Conservation (phyloP, 176 grass and related monocot species). For the Bromus sterilis region DNA sequence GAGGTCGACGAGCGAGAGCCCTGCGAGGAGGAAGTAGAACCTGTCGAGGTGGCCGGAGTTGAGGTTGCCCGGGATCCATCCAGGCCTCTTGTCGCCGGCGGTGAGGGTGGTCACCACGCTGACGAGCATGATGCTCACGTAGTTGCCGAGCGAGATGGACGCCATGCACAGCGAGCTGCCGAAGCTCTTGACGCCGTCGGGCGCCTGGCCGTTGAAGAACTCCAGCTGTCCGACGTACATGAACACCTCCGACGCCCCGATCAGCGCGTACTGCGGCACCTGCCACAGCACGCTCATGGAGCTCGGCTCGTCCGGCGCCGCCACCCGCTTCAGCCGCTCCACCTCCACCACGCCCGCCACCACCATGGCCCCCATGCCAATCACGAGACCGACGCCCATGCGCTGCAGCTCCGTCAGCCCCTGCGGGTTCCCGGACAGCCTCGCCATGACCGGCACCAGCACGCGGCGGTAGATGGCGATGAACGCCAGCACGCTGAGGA, state of each 20-base stretch:
- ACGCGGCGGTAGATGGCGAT: constrained; percentile 55
- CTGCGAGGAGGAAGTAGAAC: constrained; percentile 84
- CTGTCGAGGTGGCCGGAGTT: constrained; percentile 79
- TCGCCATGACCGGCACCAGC: constrained; percentile 36
- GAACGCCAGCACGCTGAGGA: constrained; percentile 63
- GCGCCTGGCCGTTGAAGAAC: constrained; percentile 81
- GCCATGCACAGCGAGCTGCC: constrained; percentile 87
- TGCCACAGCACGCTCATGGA: constrained; percentile 71
- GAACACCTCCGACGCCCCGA: constrained; percentile 82
- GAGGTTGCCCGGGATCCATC: constrained; percentile 76
- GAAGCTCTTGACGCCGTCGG: constrained; percentile 87
- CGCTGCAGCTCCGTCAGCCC: constrained; percentile 77
- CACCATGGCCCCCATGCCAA: constrained; percentile 69
- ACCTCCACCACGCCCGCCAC: constrained; percentile 59
- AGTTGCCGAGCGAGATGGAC: constrained; percentile 87
- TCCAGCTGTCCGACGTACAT: constrained; percentile 91
- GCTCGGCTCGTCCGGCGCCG: constrained; percentile 24
- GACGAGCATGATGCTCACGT: constrained; percentile 82
- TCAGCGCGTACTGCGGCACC: constrained; percentile 71
- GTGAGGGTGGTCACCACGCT: constrained; percentile 53
- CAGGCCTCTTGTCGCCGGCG: constrained; percentile 20
- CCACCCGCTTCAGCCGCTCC: constrained; percentile 43
- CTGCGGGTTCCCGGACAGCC: constrained; percentile 45
- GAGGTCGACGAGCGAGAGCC: constrained; percentile 55
- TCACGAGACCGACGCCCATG: constrained; percentile 68